Evolutionary conservation across 179 eudicot genomes (phyloP).

Genomic region (Silene noctiflora): DNA sequence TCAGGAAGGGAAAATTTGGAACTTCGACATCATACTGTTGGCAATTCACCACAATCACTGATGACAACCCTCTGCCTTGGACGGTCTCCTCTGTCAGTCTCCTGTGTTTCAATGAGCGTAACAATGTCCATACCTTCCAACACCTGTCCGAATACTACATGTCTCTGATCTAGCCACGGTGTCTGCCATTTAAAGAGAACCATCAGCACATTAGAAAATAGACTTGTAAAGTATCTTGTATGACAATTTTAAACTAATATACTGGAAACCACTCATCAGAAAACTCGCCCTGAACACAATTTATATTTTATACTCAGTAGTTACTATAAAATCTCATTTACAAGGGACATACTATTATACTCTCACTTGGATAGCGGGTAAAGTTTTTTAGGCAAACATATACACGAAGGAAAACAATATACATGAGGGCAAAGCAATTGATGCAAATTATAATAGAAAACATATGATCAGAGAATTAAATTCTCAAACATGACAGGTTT

Average conservation of each 20-base stretch:
- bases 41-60: slow-evolving; percentile 82
- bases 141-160: slow-evolving; percentile 89
- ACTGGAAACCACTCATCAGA: neutral
- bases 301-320: neutral
- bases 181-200: slow-evolving; percentile 52
- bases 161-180: slow-evolving; percentile 87
- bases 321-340: neutral
- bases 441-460: too few relatives aligned
- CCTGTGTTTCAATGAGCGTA: slow-evolving; percentile 66
- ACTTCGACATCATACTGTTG: slow-evolving; percentile 33
- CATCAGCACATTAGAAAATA: neutral
- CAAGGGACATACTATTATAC: neutral
- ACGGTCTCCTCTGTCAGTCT: slow-evolving; percentile 88
- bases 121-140: slow-evolving; percentile 92
- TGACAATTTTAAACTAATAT: neutral
- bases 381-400: too few relatives aligned
- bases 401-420: too few relatives aligned
- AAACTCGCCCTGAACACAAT: neutral
- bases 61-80: slow-evolving; percentile 70
- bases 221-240: neutral
- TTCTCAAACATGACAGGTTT: too few relatives aligned
- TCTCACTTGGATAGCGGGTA: too few relatives aligned
- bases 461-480: too few relatives aligned
- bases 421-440: too few relatives aligned
- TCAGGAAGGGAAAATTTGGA: slow-evolving; percentile 16